A percentile compares a stretch with the other conserved stretches of the same genome.
Evolutionary conservation across 768 basidiomycete species (phyloP).

Genomic region (Collybia sp.): DNA sequence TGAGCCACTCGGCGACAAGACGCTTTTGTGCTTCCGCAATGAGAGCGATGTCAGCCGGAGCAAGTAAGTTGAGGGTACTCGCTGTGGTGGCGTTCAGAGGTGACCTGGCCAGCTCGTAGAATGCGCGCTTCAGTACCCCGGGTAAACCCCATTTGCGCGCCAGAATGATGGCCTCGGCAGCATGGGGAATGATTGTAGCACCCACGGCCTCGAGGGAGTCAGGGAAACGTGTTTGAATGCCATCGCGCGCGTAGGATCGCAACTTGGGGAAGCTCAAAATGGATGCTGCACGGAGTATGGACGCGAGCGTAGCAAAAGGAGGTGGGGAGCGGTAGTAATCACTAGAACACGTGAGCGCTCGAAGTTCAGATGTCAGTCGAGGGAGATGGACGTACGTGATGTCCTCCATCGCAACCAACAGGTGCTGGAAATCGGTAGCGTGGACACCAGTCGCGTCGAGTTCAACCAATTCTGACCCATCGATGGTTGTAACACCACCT

Average conservation of each 20-base stretch:
- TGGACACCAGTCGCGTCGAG: slow-evolving; percentile 15
- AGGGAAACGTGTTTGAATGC: slow-evolving; percentile 24
- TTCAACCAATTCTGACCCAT: slow-evolving; percentile 11
- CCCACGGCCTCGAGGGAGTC: slow-evolving; percentile 13
- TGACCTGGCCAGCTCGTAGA: slow-evolving; percentile 28
- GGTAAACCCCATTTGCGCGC: slow-evolving; percentile 23
- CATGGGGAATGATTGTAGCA: slow-evolving; percentile 10
- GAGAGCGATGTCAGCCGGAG: not conserved
- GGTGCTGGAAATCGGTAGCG: slow-evolving; percentile 29
- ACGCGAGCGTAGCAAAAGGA: slow-evolving; percentile 17
- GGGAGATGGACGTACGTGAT: slow-evolving; percentile 21
- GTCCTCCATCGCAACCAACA: slow-evolving; percentile 27
- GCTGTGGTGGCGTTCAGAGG: not conserved
- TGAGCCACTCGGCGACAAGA: too few species aligned
- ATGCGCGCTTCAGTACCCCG: slow-evolving; percentile 27
- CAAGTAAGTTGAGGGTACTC: too few species aligned
- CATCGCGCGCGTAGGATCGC: slow-evolving; percentile 16
- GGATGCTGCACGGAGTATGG: slow-evolving; percentile 27
- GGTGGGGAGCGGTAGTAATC: slow-evolving; percentile 17
- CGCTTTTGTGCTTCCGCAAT: too few species aligned
- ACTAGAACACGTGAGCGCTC: slow-evolving; percentile 3
- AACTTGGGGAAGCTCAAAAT: slow-evolving; percentile 21
- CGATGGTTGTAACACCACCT: slow-evolving; percentile 8
- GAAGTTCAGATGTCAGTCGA: not conserved
- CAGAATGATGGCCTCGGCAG: slow-evolving; percentile 24